Base-by-base conservation (phyloP, 306 rosid species). In the Mimosa pudica region DNA sequence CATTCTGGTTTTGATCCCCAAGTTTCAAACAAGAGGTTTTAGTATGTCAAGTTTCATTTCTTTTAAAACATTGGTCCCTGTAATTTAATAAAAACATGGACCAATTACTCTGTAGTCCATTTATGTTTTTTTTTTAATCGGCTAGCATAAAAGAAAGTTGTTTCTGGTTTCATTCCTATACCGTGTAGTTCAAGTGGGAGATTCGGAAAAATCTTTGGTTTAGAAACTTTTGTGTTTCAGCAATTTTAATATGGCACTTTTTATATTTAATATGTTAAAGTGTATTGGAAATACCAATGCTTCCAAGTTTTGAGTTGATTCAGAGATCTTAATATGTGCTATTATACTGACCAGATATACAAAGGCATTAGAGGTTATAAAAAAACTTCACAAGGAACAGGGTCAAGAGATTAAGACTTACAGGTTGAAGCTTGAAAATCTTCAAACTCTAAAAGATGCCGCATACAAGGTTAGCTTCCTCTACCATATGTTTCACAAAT, bases 291-390 rank as follows among this genome's bases (percentile, higher is more conserved):
- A 51, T 63, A 78, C 49, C 64, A 32, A n/a, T 79, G 58, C 35
- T 79, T 44, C 51, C 79, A 44, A 10, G 75, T 62, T 75, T 75
- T 44, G 54, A 70, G 42, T 70, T 84, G 46, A 33, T 73, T 62
- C 13, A 73, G 41, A 5, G 32, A 75, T 35, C 70, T 36, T 38
- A 66, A 16, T 58, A 33, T 57, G 63, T 18, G 33, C 65, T 24
- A 24, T 60, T 77, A 14, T 52, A 51, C 83, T 77, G 68, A 10
- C 47, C 89, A 93, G 98, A 84, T 93, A 93, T 85, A 93, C 98
- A 52, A 93, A 93, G 87, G 98, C 98, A 47, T 81, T 93, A 87
- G 98, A 92, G 86, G 98, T 93, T 80, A 91, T 93, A 70, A 93
- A 93, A 79, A 93, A 93, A 80, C 98, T 93, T 85, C 97, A 93